Evolutionary conservation across 129 eudicot genomes (phyloP), one percentile per base, ranked within the genome.

Genomic region (Flaveria brownii): DNA sequence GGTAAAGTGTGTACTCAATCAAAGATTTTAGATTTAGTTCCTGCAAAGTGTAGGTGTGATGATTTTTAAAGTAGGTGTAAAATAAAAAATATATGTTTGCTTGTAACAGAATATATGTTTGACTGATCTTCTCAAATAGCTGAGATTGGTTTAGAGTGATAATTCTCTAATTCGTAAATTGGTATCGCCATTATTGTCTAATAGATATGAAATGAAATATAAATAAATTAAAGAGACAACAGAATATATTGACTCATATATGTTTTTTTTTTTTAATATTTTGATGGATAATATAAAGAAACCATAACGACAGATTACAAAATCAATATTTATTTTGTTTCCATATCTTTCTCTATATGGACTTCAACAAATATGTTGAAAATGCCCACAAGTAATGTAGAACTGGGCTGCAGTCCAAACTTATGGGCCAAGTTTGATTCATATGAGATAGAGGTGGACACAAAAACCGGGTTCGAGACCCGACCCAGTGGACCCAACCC

Each of bases 261-360:
- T 51, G 57, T 7, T 6, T 51, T 16, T 51, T 28, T 28, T 28
- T 30, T 50, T 26, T 26, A 1, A 1, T 14, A 50, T 50, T 14
- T 15, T 13, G 5, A 22, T 9, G 13, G 28, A 22, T 20, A 59
- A 59, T 9, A 59, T 59, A 23, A 12, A 59, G 11, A 23, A 59
- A 25, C 8, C 30, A 59, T 25, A 22, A 12, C n/a, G 63, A 56
- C 11, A 20, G 63, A 56, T 56, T 56, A 56, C 11, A 56, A 56
- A 6, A 55, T 18, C 13, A 22, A 2, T 12, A 23, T 12, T 25
- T 59, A 8, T 20, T 8, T 18, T 5, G 25, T 17, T 18, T 4
- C 28, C 26, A 56, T 18, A 56, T 18, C 63, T 20, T 26, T 55
- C 33, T 59, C 39, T 62, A 62, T 62, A 62, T 62, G 43, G 68